Base-by-base conservation (phyloP, 768 basidiomycete species). In the Galerina marginata region DNA sequence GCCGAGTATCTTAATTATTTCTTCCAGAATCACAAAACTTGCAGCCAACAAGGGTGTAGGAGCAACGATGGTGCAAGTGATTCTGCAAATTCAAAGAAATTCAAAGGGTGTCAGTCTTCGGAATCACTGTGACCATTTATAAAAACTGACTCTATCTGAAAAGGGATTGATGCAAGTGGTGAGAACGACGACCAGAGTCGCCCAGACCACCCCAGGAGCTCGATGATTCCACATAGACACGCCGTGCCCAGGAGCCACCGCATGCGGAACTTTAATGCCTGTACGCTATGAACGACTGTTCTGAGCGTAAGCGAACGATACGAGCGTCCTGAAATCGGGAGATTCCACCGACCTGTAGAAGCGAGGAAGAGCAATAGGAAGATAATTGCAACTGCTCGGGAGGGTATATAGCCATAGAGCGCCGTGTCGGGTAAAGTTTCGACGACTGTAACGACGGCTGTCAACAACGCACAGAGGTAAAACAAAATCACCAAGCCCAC, bases 21-120 rank as follows among this genome's bases (percentile, higher is more conserved):
- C 66, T 3, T 83, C 84, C 6, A 88, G 74, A 10, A 86, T 79
- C 48, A 86, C 74, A 67, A 88, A 89, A 64, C 82, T 84, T 20
- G 84, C 84, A 0, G 86, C 86, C 10, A 83, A 69, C 43, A 86
- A 70, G 37, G 84, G 84, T 0, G 84, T 84, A 2, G 87, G 87
- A 2, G 77, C 80, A 52, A 87, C 71, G 61, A 88, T 85, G 0
- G 83, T 81, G 11, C 73, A 71, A 15, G 73, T 71, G 20, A 85
- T 81, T 67, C 84, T 84, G 52, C 14, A 33, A 47, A 23, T 53
- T 26, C 42, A 16, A 39, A n/a, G n/a, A n/a, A n/a, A n/a, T n/a
- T n/a, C n/a, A n/a, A 3, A 29, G 1, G 26, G 3, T 38, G 15
- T 42, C 7, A 52, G 38, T 39, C 38, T 39, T 39, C 38, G 38